Base-by-base conservation (phyloP, 495 filamentous ascomycete species). In the Talaromyces wortmannii region DNA sequence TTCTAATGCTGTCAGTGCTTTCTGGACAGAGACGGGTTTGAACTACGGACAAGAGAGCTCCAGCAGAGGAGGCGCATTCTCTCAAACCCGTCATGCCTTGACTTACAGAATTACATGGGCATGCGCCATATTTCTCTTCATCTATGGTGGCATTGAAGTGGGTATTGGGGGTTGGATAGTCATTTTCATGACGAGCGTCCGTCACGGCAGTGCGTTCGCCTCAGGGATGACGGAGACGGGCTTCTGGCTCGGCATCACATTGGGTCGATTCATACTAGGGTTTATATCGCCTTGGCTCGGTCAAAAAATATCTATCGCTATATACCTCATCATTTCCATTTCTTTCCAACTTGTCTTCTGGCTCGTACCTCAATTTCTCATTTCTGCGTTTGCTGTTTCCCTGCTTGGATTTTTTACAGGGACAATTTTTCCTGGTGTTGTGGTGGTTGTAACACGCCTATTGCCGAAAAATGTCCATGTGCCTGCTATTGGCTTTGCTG, bases 141-240 rank as follows among this genome's bases (percentile, higher is more conserved):
- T 80, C 43, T 94, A 94, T 60, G 88, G 92, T 13, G 90, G 91
- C 45, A 72, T 86, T 18, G 91, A 96, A 65, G 91, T 96, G 16
- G 83, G 85, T 0, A 76, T 95, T 1, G 89, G 90, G 32, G 83
- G 83, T 8, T 87, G 84, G 83, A 80, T 86, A 55, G 81, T 84
- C 32, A 78, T 73, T 87, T 85, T 57, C n/a, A 85, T 85, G 81
- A 79, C 81, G n/a, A 68, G 70, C 12, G 77, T 85, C 13, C 69
- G 83, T 12, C 63, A 83, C 50, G 81, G 77, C 4, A 59, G 54
- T 8, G 63, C 73, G 5, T 86, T 85, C 56, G 74, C 75, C 6
- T 76, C 75, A 53, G 83, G 83, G 32, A 82, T 87, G 78, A 79
- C 75, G 1, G 78, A 79, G 4, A 85, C 82, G 13, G 83, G 83